Evolutionary conservation across 495 filamentous ascomycete genomes (phyloP), one percentile per base, ranked within the genome.

Genomic region (Elasticomyces elasticus): DNA sequence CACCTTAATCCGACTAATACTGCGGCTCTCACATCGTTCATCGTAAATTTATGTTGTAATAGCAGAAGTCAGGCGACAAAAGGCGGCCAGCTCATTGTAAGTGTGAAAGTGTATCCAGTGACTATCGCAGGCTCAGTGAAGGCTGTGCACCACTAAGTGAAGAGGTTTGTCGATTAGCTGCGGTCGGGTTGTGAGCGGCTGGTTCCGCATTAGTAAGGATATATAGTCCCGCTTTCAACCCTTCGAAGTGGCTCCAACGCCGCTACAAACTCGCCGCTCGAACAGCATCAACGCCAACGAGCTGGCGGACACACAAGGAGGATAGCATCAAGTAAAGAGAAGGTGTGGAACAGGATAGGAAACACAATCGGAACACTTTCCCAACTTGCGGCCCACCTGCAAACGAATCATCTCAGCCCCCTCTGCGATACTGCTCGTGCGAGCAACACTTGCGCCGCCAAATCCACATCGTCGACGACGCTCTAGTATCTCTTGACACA

Each of bases 171-270:
- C 31, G n/a, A 37, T 37, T 10, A 37, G 41, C n/a, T n/a, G n/a
- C n/a, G n/a, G n/a, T n/a, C n/a, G n/a, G n/a, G n/a, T n/a, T 23
- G 42, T 17, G 42, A 49, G 46, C 46, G 19, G 46, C 46, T n/a
- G 26, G 17, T 49, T 30, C 15, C 19, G 45, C 22, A 31, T n/a
- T n/a, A n/a, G n/a, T n/a, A 22, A 2, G 11, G 28, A 35, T 49
- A 40, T 49, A 40, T 9, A 37, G 22, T n/a, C 11, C 30, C 30
- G 49, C 49, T 23, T 42, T 51, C 37, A 9, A 40, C 25, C 20
- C 42, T 45, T 45, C 42, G 25, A 17, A 51, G 24, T 22, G n/a
- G 17, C 31, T 15, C 49, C 41, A 23, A 23, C 13, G 22, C 49
- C 13, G 22, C 9, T 42, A 23, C 49, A 51, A 41, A 40, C 30